These are phyloP conservation scores for Claviceps fusiformis DNA, from an alignment of 2,329 filamentous ascomycete species.

Conservation along the genomic window DNA sequence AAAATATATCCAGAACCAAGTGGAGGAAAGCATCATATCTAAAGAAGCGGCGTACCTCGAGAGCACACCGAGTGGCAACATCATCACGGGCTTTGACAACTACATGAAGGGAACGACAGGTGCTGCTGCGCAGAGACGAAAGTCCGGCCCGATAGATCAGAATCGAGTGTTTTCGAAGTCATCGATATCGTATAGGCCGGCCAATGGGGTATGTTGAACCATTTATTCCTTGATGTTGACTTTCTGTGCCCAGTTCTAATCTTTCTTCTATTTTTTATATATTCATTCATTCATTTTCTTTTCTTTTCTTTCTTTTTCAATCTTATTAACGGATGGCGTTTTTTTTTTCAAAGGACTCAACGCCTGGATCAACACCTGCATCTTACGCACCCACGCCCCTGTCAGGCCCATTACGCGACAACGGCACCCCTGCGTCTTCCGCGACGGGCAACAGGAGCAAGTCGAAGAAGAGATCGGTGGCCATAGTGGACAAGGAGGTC, in stretches of 20 bases:
- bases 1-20: conserved; percentile 15
- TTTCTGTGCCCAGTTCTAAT: not conserved
- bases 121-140: conserved; percentile 48
- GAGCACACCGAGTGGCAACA: conserved; percentile 79
- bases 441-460: conserved; percentile 35
- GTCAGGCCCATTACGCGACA: conserved; percentile 38
- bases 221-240: too few species aligned
- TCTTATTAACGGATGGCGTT: not conserved
- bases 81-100: conserved; percentile 94
- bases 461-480: conserved; percentile 33
- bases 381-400: conserved; percentile 41
- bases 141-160: conserved; percentile 50
- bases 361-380: conserved; percentile 29
- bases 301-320: not conserved
- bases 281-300: not conserved
- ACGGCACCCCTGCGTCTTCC: conserved; percentile 41
- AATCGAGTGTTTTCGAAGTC: conserved; percentile 62
- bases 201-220: conserved; percentile 18
- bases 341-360: conserved; percentile 22
- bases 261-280: not conserved
- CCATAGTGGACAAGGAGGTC: conserved; percentile 16
- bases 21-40: conserved; percentile 71
- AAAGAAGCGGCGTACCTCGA: conserved; percentile 84
- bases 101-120: conserved; percentile 81
- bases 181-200: conserved; percentile 46